Conservation (phyloP, 805 yeast species). For the Yamadazyma phyllophila region DNA sequence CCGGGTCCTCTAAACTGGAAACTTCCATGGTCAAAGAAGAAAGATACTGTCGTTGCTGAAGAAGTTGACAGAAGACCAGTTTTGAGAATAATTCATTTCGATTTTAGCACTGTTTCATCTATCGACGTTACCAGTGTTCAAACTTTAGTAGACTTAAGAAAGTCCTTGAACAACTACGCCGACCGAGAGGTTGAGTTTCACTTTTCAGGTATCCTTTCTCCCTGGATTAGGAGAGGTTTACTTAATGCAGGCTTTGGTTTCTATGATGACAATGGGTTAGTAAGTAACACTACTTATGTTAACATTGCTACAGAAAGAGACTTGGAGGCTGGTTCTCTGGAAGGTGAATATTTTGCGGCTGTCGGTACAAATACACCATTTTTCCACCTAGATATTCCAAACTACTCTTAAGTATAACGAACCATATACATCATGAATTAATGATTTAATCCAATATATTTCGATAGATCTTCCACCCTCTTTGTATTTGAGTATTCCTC, state of each 20-base stretch:
- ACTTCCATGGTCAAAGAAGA: conserved; percentile 27
- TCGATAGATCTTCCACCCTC: no score
- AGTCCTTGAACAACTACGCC: conserved; percentile 68
- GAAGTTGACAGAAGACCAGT: conserved; percentile 55
- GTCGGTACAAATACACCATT: conserved; percentile 67
- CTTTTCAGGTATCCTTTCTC: conserved; percentile 78
- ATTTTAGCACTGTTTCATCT: conserved; percentile 73
- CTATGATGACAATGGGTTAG: conserved; percentile 39
- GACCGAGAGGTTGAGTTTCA: conserved; percentile 87
- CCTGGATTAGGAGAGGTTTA: conserved; percentile 83
- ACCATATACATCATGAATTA: not conserved
- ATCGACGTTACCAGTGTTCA: conserved; percentile 81
- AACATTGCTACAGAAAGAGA: conserved; percentile 41
- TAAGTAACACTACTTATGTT: conserved; percentile 39
- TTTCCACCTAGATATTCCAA: conserved; percentile 77
- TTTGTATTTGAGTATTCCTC: no score
- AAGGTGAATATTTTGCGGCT: conserved; percentile 47
- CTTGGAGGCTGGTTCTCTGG: conserved; percentile 15
- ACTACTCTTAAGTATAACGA: conserved; percentile 25
- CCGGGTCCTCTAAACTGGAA: conserved; percentile 60
- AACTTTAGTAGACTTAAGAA: conserved; percentile 70
- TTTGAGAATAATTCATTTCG: conserved; percentile 71
- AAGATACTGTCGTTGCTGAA: conserved; percentile 10
- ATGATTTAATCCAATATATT: not conserved
- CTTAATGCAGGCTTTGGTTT: conserved; percentile 76